phyloP scores from a whole-genome alignment of 2,329 filamentous ascomycete genomes.

The Periconia sp. region DNA sequence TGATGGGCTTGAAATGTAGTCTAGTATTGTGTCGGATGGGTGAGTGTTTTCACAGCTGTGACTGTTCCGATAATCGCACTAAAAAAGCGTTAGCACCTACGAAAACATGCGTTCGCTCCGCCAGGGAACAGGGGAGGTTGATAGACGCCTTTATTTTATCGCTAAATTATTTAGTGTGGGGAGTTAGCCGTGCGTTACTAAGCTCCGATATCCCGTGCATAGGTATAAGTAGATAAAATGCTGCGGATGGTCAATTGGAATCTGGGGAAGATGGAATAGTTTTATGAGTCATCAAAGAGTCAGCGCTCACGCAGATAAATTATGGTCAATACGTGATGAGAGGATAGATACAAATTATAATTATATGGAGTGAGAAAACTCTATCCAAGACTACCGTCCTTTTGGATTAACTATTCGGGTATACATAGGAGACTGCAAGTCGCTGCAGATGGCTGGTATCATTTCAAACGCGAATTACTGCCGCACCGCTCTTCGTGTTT shows the following conservation, averaged over 20 bases:
- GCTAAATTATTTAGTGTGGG: too few species aligned
- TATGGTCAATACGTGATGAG: not conserved
- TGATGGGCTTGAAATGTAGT: slow-evolving; percentile 12
- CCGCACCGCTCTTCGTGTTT: not conserved
- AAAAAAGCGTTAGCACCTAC: slow-evolving; percentile 22
- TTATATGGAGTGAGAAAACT: not conserved
- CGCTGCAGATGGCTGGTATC: not conserved
- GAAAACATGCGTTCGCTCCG: slow-evolving; percentile 15
- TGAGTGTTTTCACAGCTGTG: slow-evolving; percentile 11
- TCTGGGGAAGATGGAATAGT: slow-evolving; percentile 21
- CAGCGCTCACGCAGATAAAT: not conserved
- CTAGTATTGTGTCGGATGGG: not conserved
- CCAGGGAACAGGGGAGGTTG: slow-evolving; percentile 30
- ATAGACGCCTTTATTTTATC: too few species aligned
- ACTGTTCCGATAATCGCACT: slow-evolving; percentile 26
- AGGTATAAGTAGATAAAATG: slow-evolving; percentile 36
- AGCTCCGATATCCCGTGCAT: too few species aligned
- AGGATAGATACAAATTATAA: not conserved
- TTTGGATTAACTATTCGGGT: not conserved
- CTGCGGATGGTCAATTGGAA: slow-evolving; percentile 61
- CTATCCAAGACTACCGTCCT: not conserved
- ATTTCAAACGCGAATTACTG: not conserved
- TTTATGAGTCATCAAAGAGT: not conserved
- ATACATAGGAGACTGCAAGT: not conserved
- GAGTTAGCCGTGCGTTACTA: too few species aligned